Evolutionary conservation across 352 stramenopile genomes (phyloP), one percentile per base, ranked within the genome.

Genomic region (Phytophthora lateralis): DNA sequence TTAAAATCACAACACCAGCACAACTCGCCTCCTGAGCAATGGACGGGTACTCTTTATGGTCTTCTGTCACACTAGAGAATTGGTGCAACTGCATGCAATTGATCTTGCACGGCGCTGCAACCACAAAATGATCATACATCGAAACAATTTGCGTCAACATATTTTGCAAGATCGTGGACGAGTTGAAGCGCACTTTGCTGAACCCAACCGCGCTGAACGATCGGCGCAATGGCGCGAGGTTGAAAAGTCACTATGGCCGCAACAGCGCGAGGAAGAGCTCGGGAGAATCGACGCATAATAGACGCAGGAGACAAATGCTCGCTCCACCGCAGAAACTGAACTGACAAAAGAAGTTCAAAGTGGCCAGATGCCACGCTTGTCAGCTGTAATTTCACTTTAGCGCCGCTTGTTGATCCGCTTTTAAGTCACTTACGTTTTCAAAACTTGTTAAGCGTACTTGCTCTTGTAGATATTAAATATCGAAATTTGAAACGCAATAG

Each of bases 11-110:
- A 60, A 42, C 20, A 32, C 9, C 14, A 38, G 35, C 12, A 44
- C n/a, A 9, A 55, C 59, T 47, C 32, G 73, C 69, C 37, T 76
- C 45, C 46, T 73, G 55, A 6, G 55, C 51, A 26, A 76, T 73
- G n/a, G 64, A 71, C 18, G 37, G 12, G 21, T 47, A 34, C 18
- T 73, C 59, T 12, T 59, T 47, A 29, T 49, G 39, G 7, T 26
- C 30, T 18, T 63, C 49, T 24, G 49, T 43, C 43, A 67, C 42
- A 21, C 27, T 63, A 11, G 60, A 71, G 5, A 71, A 47, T 20
- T 50, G 54, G 6, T 51, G 68, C 38, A 48, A 56, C 20, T 73
- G 53, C 35, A 51, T 54, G 29, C 11, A 43, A 20, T 42, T 50
- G 27, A 21, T 20, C 3, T 51, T 56, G 11, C 15, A 7, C 15